These are phyloP conservation scores for Selaginella moellendorffii DNA, from an alignment of 75 land plant genomes.

Conservation along the genomic window DNA sequence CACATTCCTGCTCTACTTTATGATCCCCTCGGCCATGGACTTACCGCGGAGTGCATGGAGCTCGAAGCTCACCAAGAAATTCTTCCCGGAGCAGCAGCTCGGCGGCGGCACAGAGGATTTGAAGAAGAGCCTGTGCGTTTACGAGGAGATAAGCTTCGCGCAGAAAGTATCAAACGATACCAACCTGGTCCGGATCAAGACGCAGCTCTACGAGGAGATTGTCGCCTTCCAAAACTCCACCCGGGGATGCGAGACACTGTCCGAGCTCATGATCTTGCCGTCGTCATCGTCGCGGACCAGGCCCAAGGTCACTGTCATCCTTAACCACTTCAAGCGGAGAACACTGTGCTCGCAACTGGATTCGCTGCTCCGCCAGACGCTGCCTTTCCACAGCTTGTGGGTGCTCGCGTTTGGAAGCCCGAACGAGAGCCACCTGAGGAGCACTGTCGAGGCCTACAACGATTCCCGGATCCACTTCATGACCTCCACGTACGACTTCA, in stretches of 20 bases:
- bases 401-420: slow-evolving; percentile 92
- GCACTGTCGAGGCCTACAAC: slow-evolving; percentile 81
- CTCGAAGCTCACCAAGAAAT: not conserved
- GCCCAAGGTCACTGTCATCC: slow-evolving; percentile 67
- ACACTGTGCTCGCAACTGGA: slow-evolving; percentile 88
- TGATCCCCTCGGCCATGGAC: not conserved
- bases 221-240: not conserved
- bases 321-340: slow-evolving; percentile 92
- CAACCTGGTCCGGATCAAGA: not conserved
- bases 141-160: not conserved
- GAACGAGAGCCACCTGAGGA: slow-evolving; percentile 38
- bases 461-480: slow-evolving; percentile 70
- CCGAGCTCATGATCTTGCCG: not conserved
- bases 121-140: not conserved
- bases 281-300: not conserved
- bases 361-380: slow-evolving; percentile 61
- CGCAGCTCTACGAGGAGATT: slow-evolving; percentile 6
- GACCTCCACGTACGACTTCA: slow-evolving; percentile 82
- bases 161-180: not conserved
- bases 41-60: not conserved
- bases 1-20: not conserved
- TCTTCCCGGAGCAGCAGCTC: not conserved
- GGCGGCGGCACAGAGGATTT: not conserved
- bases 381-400: slow-evolving; percentile 88
- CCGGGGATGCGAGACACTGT: not conserved